These are phyloP conservation scores for Rhizopus arrhizus DNA, from an alignment of 371 early-diverging fungal species.

Conservation along the genomic window DNA sequence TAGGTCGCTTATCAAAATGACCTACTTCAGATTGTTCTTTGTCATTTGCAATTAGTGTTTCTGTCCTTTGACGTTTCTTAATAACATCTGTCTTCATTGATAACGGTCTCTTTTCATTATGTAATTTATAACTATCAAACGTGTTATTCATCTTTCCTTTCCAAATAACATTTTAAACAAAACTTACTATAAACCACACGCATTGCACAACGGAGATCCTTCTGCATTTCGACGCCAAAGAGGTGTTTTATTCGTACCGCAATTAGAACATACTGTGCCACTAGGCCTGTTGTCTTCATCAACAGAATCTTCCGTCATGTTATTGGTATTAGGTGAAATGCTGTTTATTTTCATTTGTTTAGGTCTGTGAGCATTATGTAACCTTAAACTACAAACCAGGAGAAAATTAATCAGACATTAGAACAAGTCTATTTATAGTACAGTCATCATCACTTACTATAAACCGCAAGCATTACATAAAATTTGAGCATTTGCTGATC, in stretches of 20 bases:
- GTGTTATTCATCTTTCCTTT: neutral
- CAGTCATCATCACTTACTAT: constrained; percentile 55
- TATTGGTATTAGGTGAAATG: neutral
- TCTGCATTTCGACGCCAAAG: constrained; percentile 92
- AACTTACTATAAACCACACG: constrained; percentile 92
- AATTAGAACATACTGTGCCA: constrained; percentile 77
- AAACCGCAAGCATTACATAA: constrained; percentile 98
- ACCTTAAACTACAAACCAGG: constrained; percentile 46
- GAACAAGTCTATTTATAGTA: neutral
- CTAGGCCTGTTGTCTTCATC: neutral
- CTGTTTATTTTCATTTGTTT: constrained; percentile 36
- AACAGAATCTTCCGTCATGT: neutral
- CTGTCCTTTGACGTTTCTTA: constrained; percentile 78
- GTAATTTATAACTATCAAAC: constrained; percentile 70
- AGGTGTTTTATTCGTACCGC: constrained; percentile 87
- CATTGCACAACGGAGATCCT: constrained; percentile 90
- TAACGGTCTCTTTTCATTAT: constrained; percentile 79
- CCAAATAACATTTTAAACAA: neutral
- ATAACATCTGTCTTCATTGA: constrained; percentile 83
- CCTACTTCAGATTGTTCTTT: neutral
- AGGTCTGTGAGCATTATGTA: constrained; percentile 77
- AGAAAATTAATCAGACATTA: neutral
- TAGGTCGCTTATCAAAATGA: constrained; percentile 18
- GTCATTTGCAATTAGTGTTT: constrained; percentile 30
- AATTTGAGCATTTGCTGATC: constrained; percentile 78